Conservation (phyloP, 495 filamentous ascomycete genomes). For the Hypomontagnella submonticulosa region DNA sequence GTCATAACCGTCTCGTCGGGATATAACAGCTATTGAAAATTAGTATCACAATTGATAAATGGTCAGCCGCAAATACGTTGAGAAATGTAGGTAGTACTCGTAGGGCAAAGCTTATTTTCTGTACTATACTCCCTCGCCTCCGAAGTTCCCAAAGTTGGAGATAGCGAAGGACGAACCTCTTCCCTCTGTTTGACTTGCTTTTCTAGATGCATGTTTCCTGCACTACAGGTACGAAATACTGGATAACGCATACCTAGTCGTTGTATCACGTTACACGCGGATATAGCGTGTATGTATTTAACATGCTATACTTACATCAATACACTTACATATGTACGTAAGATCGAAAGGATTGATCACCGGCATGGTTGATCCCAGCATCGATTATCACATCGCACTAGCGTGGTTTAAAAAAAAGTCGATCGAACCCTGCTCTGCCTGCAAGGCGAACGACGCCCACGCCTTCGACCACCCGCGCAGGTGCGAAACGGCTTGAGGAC, state of each 20-base stretch:
- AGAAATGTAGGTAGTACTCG: too few species aligned
- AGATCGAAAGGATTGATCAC: constrained; percentile 39
- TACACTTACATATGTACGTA: constrained; percentile 40
- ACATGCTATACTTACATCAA: background rate
- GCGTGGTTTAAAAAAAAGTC: constrained; percentile 25
- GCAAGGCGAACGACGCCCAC: constrained; percentile 26
- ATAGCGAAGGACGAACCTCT: too few species aligned
- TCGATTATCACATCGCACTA: constrained; percentile 37
- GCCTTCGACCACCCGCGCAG: constrained; percentile 12
- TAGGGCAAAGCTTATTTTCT: too few species aligned
- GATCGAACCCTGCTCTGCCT: constrained; percentile 23
- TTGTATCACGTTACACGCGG: constrained; percentile 27
- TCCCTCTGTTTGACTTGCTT: background rate
- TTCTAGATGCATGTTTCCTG: background rate
- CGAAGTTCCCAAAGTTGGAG: too few species aligned
- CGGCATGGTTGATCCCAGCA: constrained; percentile 38
- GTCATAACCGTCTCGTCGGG: background rate
- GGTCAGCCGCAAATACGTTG: too few species aligned
- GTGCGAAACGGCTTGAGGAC: constrained; percentile 29
- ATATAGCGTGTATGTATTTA: constrained; percentile 3
- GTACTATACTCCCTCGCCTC: too few species aligned
- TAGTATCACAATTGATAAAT: background rate
- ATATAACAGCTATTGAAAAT: too few species aligned
- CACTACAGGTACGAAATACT: background rate
- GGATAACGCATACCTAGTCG: constrained; percentile 5